phyloP scores from a whole-genome alignment of 139 green algal genomes.

The Eudorina sp. region DNA sequence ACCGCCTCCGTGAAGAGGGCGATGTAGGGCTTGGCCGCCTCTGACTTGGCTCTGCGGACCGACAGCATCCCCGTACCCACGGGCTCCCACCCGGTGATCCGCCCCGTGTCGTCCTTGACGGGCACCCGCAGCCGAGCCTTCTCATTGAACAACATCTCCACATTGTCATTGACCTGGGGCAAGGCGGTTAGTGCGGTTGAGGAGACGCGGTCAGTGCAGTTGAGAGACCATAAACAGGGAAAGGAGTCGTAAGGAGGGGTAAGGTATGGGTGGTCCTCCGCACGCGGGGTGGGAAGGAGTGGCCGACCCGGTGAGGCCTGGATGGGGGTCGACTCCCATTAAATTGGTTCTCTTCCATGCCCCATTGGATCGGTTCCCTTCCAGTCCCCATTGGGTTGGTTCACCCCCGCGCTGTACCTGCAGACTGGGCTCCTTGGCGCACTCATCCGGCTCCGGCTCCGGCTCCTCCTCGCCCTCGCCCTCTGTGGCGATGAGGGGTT shows the following conservation, averaged over 20 bases:
- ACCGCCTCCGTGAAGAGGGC: conserved; percentile 29
- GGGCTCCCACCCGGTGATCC: neutral
- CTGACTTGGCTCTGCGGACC: conserved; percentile 26
- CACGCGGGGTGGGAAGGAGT: too few species aligned
- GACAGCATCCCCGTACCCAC: conserved; percentile 29
- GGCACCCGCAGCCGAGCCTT: conserved; percentile 45
- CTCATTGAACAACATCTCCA: conserved; percentile 38
- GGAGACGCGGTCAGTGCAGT: too few species aligned
- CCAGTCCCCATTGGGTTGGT: too few species aligned
- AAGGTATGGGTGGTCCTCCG: too few species aligned
- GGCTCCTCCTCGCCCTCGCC: conserved; percentile 14
- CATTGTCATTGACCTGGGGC: conserved; percentile 38
- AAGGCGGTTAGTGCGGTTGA: too few species aligned
- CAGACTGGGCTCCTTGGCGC: conserved; percentile 43
- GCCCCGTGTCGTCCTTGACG: neutral
- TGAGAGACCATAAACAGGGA: too few species aligned
- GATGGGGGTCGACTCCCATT: too few species aligned
- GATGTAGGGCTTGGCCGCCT: conserved; percentile 41
- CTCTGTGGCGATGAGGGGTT: neutral
- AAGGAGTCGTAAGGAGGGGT: too few species aligned
- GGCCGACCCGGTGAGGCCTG: too few species aligned
- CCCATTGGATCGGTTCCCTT: too few species aligned
- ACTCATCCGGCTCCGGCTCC: conserved; percentile 40
- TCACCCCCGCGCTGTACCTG: neutral
- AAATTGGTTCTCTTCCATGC: too few species aligned